phyloP scores from a whole-genome alignment of 805 yeast species.

The Teunomyces pallodes region DNA sequence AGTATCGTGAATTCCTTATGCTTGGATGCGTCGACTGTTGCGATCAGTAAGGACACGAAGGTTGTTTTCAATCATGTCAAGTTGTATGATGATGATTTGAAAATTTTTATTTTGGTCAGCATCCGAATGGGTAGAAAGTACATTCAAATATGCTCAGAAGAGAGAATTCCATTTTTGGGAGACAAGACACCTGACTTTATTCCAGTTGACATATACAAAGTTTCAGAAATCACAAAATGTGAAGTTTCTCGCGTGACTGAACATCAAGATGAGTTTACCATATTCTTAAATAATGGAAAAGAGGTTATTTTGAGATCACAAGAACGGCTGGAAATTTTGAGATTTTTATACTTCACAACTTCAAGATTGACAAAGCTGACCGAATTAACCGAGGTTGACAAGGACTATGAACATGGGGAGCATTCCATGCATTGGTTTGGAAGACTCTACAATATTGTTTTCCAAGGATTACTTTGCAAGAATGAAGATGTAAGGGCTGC shows the following conservation, averaged over 20 bases:
- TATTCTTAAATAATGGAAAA: constrained; percentile 25
- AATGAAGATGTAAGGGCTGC: constrained; percentile 59
- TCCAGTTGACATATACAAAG: constrained; percentile 34
- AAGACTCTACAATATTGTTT: constrained; percentile 58
- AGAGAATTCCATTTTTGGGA: constrained; percentile 16
- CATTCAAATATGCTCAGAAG: constrained; percentile 47
- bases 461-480: constrained; percentile 65
- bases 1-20: constrained; percentile 35
- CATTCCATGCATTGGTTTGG: constrained; percentile 46
- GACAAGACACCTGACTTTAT: constrained; percentile 24
- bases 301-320: constrained; percentile 31
- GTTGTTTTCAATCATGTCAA: constrained; percentile 37
- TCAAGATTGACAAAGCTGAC: constrained; percentile 45
- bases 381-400: constrained; percentile 17
- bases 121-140: constrained; percentile 68
- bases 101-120: constrained; percentile 57
- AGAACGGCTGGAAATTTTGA: constrained; percentile 57
- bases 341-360: constrained; percentile 66
- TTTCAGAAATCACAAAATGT: constrained; percentile 35
- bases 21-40: constrained; percentile 30
- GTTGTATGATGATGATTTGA: constrained; percentile 46
- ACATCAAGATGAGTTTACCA: constrained; percentile 34
- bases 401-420: constrained; percentile 17
- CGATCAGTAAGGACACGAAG: constrained; percentile 36
- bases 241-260: constrained; percentile 29